Percentiles rank a stretch among this genome's conserved stretches.
Conservation (phyloP, 345 rosid species). For the Clausena lansium region DNA sequence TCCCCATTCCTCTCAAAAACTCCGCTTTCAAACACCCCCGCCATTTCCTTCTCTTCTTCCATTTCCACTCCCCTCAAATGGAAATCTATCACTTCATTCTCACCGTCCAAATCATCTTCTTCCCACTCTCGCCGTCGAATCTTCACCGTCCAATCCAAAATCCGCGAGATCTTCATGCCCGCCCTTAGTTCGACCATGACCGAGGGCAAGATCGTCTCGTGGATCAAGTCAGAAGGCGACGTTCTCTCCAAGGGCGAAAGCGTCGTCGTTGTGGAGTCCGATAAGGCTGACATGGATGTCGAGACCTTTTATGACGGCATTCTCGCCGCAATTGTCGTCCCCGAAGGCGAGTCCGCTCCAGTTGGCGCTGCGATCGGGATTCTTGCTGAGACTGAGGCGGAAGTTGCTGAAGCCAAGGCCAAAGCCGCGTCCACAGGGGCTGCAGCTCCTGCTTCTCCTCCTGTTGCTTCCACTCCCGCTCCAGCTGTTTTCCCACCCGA, state of each 20-base stretch:
- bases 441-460: constrained; percentile 49
- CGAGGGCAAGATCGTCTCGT: constrained; percentile 97
- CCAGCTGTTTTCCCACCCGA: constrained; percentile 38
- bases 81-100: constrained; percentile 28
- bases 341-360: constrained; percentile 88
- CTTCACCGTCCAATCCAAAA: constrained; percentile 63
- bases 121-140: constrained; percentile 19
- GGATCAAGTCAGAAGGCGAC: constrained; percentile 95
- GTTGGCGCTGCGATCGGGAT: constrained; percentile 87
- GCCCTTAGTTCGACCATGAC: constrained; percentile 99
- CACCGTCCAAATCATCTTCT: constrained; percentile 19
- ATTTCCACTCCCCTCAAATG: constrained; percentile 38
- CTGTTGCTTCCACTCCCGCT: constrained; percentile 45
- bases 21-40: background rate
- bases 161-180: constrained; percentile 99
- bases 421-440: constrained; percentile 54
- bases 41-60: constrained; percentile 32
- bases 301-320: constrained; percentile 93
- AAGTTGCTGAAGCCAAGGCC: constrained; percentile 79
- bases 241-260: constrained; percentile 87
- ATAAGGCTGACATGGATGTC: constrained; percentile 98
- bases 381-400: constrained; percentile 84
- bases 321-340: constrained; percentile 91
- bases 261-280: constrained; percentile 95
- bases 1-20: constrained; percentile 34